Percentiles rank a stretch among this genome's conserved stretches.
These are phyloP conservation scores for Phylloporus rhodoxanthus DNA, from an alignment of 768 basidiomycete species.

Conservation along the genomic window DNA sequence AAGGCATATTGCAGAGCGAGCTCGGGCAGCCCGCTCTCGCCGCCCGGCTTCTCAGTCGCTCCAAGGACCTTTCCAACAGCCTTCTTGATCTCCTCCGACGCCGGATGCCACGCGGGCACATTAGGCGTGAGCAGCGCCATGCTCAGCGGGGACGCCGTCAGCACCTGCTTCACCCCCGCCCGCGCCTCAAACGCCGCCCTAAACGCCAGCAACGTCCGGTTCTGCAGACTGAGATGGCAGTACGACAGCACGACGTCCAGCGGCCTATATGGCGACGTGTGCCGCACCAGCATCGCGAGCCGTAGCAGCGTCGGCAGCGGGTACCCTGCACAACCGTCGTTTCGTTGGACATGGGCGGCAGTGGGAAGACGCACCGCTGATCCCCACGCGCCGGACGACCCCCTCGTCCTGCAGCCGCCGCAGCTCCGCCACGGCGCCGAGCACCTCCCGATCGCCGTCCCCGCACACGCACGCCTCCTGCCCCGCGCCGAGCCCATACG, in stretches of 20 bases:
- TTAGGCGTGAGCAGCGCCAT: conserved; percentile 70
- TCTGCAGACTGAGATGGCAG: conserved; percentile 75
- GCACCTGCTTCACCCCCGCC: conserved; percentile 60
- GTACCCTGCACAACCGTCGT: conserved; percentile 48
- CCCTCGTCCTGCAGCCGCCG: conserved; percentile 68
- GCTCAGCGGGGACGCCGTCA: conserved; percentile 77
- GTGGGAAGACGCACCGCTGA: conserved; percentile 50
- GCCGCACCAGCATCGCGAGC: conserved; percentile 66
- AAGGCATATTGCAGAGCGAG: conserved; percentile 74
- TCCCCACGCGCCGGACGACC: conserved; percentile 65
- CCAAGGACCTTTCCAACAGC: conserved; percentile 38
- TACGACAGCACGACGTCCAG: conserved; percentile 78
- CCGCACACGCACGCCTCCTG: conserved; percentile 55
- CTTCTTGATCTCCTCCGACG: conserved; percentile 43
- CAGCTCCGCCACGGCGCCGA: conserved; percentile 63
- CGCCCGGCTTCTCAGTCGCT: conserved; percentile 32
- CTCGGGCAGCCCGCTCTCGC: conserved; percentile 42
- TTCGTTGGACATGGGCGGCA: not conserved
- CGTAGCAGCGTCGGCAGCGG: conserved; percentile 81
- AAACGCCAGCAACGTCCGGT: conserved; percentile 53
- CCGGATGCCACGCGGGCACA: conserved; percentile 74
- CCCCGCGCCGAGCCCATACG: conserved; percentile 61
- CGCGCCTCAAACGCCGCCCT: conserved; percentile 51
- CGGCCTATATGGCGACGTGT: conserved; percentile 61
- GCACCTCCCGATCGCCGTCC: conserved; percentile 64